Percentiles rank a stretch among this genome's conserved stretches.
phyloP scores from a whole-genome alignment of 2,329 filamentous ascomycete species.

The Sporothrix sp. region DNA sequence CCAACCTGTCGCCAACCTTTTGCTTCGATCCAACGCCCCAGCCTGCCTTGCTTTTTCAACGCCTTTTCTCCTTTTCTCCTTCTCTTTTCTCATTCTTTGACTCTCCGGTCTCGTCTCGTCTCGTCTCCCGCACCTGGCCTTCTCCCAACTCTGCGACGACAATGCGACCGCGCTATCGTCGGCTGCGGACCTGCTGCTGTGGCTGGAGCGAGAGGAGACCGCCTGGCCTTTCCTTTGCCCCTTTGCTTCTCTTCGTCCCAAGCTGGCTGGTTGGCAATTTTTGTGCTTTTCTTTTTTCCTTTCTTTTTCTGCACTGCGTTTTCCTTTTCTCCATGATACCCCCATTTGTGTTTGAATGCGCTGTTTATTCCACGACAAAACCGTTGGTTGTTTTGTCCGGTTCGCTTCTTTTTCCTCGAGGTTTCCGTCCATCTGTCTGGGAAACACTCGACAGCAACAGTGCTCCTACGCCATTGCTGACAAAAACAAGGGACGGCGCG shows the following conservation, averaged over 20 bases:
- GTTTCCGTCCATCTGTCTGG: neutral
- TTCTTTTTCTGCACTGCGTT: conserved; percentile 18
- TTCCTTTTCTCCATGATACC: conserved; percentile 40
- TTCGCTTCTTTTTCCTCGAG: neutral
- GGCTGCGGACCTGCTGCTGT: too few relatives aligned
- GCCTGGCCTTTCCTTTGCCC: neutral
- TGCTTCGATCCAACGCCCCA: conserved; percentile 2
- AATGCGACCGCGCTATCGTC: conserved; percentile 34
- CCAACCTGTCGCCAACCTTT: conserved; percentile 5
- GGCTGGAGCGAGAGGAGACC: too few relatives aligned
- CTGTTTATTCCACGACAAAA: conserved; percentile 27
- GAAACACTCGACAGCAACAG: conserved; percentile 41
- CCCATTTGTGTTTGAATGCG: conserved; percentile 44
- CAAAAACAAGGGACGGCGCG: conserved; percentile 30
- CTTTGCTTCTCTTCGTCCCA: neutral
- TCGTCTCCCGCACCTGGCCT: neutral
- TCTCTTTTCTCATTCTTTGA: too few relatives aligned
- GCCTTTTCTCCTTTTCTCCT: neutral
- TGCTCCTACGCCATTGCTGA: conserved; percentile 44
- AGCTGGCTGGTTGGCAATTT: conserved; percentile 13
- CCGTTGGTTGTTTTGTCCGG: neutral
- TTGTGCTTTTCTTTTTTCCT: conserved; percentile 11
- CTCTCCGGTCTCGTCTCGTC: neutral
- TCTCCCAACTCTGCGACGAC: conserved; percentile 18
- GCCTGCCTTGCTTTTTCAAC: conserved; percentile 3